Evolutionary conservation across 2,329 filamentous ascomycete species (phyloP).

Genomic region (Pseudogymnoascus sp.): DNA sequence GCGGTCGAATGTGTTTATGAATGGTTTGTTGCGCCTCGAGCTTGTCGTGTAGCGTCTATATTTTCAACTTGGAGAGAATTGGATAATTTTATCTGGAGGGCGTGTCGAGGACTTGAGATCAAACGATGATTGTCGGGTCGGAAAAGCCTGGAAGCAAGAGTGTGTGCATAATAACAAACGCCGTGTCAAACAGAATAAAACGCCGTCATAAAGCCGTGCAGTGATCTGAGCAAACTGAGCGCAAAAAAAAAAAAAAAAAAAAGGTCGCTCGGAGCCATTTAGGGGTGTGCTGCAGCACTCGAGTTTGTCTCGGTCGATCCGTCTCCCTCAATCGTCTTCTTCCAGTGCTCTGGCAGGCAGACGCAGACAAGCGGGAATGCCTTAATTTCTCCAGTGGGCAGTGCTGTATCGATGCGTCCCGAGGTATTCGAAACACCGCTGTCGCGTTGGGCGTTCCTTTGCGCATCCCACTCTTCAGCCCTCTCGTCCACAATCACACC

Average conservation of each 20-base stretch:
- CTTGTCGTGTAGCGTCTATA: conserved; percentile 1
- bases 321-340: conserved; percentile 91
- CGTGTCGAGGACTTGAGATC: not conserved
- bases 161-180: conserved; percentile 1
- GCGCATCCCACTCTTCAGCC: conserved; percentile 81
- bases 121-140: not conserved
- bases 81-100: not conserved
- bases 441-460: conserved; percentile 72
- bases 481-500: conserved; percentile 74
- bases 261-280: not conserved
- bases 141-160: not conserved
- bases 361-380: conserved; percentile 96
- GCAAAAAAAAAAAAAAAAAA: not conserved
- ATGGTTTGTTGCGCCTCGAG: not conserved
- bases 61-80: not conserved
- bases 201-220: conserved; percentile 6
- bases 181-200: conserved; percentile 6
- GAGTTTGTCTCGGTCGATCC: conserved; percentile 57
- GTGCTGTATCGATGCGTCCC: conserved; percentile 51
- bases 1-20: not conserved
- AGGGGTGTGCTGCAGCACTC: conserved; percentile 25
- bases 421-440: conserved; percentile 86
- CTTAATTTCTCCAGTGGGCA: conserved; percentile 78
- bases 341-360: conserved; percentile 91
- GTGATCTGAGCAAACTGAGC: conserved; percentile 5